Evolutionary conservation across 768 basidiomycete species (phyloP).

Genomic region (Lactarius hengduanensis): DNA sequence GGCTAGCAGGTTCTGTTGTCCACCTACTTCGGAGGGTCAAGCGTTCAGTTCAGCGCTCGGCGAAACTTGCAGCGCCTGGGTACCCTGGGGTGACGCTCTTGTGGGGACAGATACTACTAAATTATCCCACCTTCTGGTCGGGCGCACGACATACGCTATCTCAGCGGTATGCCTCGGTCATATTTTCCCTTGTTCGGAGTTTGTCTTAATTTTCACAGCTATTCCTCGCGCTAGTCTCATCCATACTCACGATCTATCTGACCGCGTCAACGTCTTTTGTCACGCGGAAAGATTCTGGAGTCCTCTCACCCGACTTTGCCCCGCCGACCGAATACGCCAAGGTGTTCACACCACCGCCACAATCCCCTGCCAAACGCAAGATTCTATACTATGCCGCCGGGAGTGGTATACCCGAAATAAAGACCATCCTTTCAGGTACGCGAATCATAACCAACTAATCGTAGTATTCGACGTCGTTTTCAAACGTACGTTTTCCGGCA

Average conservation of each 20-base stretch:
- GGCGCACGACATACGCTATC: slow-evolving; percentile 66
- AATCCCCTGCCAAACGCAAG: slow-evolving; percentile 48
- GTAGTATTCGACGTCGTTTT: not conserved
- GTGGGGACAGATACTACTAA: slow-evolving; percentile 34
- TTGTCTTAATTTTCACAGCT: slow-evolving; percentile 46
- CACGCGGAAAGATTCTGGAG: slow-evolving; percentile 88
- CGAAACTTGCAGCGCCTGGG: slow-evolving; percentile 66
- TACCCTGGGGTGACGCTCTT: slow-evolving; percentile 67
- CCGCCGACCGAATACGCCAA: slow-evolving; percentile 28
- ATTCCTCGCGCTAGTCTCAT: slow-evolving; percentile 66
- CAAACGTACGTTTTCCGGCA: slow-evolving; percentile 31
- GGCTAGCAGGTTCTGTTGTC: slow-evolving; percentile 83
- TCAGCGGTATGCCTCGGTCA: slow-evolving; percentile 64
- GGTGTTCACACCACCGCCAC: slow-evolving; percentile 30
- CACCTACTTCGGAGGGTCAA: slow-evolving; percentile 32
- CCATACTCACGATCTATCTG: slow-evolving; percentile 78
- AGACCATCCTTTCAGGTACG: slow-evolving; percentile 84
- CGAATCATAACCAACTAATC: slow-evolving; percentile 1
- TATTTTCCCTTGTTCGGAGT: not conserved
- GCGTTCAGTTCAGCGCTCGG: slow-evolving; percentile 9
- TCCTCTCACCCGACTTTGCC: slow-evolving; percentile 49
- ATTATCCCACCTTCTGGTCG: slow-evolving; percentile 47
- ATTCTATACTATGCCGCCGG: slow-evolving; percentile 94
- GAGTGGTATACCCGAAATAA: slow-evolving; percentile 95
- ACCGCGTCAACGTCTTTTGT: slow-evolving; percentile 87